Base-by-base conservation (phyloP, 2,329 filamentous ascomycete genomes). In the Neofusicoccum kwambonambiense region DNA sequence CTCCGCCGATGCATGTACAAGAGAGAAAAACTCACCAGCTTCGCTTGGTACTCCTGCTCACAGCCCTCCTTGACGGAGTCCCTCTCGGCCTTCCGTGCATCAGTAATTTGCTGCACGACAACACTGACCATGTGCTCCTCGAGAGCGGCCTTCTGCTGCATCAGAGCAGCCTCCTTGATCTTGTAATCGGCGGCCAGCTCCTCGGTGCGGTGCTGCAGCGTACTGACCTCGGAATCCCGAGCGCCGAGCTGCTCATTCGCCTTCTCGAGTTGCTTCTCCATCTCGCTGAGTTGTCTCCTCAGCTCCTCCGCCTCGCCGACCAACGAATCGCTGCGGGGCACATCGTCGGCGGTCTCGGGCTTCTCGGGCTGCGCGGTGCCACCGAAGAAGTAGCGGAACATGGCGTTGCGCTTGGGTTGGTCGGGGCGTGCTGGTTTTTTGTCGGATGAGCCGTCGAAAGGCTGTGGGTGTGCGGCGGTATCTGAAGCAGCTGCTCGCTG, bases 81-180 rank as follows among this genome's bases (percentile, higher is more conserved):
- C 22, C 76, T 68, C 69, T 77, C 76, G 67, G 75, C 74, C 47
- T 72, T 71, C 65, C 76, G 77, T 22, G 76, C 76, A 60, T 78
- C 76, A 52, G 73, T 75, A 15, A 78, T 75, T 65, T 78, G 76
- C 67, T 78, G 75, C 47, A 78, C 76, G 41, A 78, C 75, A 17
- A 78, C 75, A 44, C 73, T 76, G 51, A 78, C 76, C 76, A 78
- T 77, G 69, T 78, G 76, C 68, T 78, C 76, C 69, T 78, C 76
- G 6, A 78, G 69, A 27, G 75, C 73, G 68, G 75, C 74, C 70
- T 78, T 78, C 65, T 77, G 75, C 67, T 68, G 67, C 5, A 65
- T 22, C 34, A 71, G 62, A 4, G 67, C 58, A 41, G 66, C 61
- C 49, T 71, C 65, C 34, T 69, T 68, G 62, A 67, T 65, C 49